Base-by-base conservation (phyloP, 208 protist species). In the Crithidia thermophila region DNA sequence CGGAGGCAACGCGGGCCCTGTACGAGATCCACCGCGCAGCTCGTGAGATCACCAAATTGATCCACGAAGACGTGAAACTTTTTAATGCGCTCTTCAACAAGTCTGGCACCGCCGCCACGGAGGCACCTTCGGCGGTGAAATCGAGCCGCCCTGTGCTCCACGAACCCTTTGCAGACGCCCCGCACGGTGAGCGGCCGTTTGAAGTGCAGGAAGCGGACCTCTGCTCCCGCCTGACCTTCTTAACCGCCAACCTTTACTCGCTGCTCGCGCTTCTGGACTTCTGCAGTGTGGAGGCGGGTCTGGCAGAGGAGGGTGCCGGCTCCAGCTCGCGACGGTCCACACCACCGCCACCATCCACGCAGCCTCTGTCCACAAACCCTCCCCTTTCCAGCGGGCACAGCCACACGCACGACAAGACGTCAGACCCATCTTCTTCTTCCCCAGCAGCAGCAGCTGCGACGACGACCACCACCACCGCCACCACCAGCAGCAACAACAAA, bases 211-310 rank as follows among this genome's bases (percentile, higher is more conserved):
- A 20, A 13, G n/a, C 28, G 18, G 51, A 57, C 4, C 42, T 56
- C 27, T 68, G 61, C 23, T n/a, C 28, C 14, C 68, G 40, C 21
- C 57, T 68, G 6, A 58, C 46, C 9, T 65, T 25, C n/a, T 21
- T 67, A 14, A 34, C 71, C 14, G 49, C 52, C 1, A 81, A 77
- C 28, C 46, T 81, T 7, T 72, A 75, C 50, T 53, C 58, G 1
- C 37, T 81, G 11, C 49, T 81, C 23, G 27, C 63, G n/a, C 46
- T 80, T 20, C 53, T 80, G 2, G 43, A 57, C 49, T 80, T 80
- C 45, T 80, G 74, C 45, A 45, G 62, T 16, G 58, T 67, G 11
- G 55, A 72, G 28, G 51, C 30, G 30, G 57, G 36, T 16, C 21
- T 4, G 30, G 39, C n/a, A 9, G 28, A 51, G 21, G n/a, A 46